Conservation (phyloP, 805 yeast genomes). For the Candida pseudoglaebosa region DNA sequence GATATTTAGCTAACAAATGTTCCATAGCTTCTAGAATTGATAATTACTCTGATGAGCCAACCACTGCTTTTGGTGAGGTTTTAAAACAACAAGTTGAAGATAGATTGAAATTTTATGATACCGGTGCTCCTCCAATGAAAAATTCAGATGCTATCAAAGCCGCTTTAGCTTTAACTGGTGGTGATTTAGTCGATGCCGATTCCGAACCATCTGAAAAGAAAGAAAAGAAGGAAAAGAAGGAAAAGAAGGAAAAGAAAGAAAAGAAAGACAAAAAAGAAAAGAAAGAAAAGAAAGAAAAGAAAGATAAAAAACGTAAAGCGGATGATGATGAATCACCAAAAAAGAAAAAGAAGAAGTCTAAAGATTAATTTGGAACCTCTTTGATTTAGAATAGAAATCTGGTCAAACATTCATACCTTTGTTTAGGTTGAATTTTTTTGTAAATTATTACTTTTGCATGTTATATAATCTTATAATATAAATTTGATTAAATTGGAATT, state of each 20-base stretch:
- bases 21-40: conserved; percentile 98
- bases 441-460: conserved; percentile 27
- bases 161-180: conserved; percentile 69
- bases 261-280: conserved; percentile 31
- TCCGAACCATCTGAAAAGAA: conserved; percentile 23
- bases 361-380: conserved; percentile 31
- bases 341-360: conserved; percentile 45
- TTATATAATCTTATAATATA: conserved; percentile 9
- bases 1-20: conserved; percentile 98
- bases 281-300: conserved; percentile 31
- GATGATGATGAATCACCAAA: conserved; percentile 37
- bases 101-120: conserved; percentile 90
- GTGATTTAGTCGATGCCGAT: conserved; percentile 40
- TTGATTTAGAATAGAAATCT: background rate
- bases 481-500: conserved; percentile 1
- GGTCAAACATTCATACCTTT: background rate
- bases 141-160: conserved; percentile 90
- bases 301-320: conserved; percentile 30
- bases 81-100: conserved; percentile 97
- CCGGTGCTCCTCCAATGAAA: conserved; percentile 96
- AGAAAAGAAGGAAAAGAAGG: conserved; percentile 22
- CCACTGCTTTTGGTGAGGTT: conserved; percentile 82
- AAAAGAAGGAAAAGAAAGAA: conserved; percentile 25
- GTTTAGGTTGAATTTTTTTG: conserved; percentile 13
- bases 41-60: conserved; percentile 92